Base-by-base conservation (phyloP, 495 filamentous ascomycete genomes). In the Penicillium bialowiezense region DNA sequence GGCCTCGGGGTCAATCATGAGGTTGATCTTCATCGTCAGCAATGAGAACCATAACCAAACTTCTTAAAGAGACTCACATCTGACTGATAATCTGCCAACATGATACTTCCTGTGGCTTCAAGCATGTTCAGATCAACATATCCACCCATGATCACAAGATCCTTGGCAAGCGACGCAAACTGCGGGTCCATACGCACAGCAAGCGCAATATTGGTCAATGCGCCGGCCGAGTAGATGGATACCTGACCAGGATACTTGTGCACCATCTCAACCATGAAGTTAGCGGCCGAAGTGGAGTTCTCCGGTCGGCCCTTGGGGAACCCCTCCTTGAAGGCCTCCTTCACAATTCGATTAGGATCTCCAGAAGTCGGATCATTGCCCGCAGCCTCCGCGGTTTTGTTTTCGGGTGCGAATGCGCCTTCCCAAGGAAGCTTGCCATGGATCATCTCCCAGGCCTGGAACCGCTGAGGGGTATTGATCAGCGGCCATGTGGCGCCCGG, bases 1-100 rank as follows among this genome's bases (percentile, higher is more conserved):
- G 18, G 67, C 69, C 54, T 71, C 70, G 4, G 71, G 70, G 41
- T 74, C 71, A 23, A 70, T 57, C 63, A 72, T 70, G 13, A 71
- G 47, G 49, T 72, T 73, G 52, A 72, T 66, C 60, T 64, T 15
- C 3, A 14, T 9, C 18, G 14, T 47, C 29, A 51, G 46, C 28
- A 9, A 12, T 7, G 14, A 9, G n/a, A 20, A 24, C 19, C 2
- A 2, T 6, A 20, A 12, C 9, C 18, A 21, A 34, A n/a, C 1
- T 4, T 32, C 2, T 19, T 17, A 7, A 18, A 9, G 1, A 32
- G 10, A 44, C 60, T 46, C 37, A 64, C 53, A 52, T 73, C 65
- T 10, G 65, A 71, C 28, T 66, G 62, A 9, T 59, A 57, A 56
- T 71, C 59, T 51, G 59, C 58, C 20, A 50, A 52, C 44, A 56